Evolutionary conservation across 176 grass and related monocot genomes (phyloP).

Genomic region (Zea mays): Zm-B73-REFERENCE-NAM-5.0 NC_050099.1:175642001-175642500

Average conservation of each 20-base stretch:
- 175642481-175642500: too few relatives aligned
- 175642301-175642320: slow-evolving; percentile 47
- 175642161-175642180: too few relatives aligned
- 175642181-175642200: too few relatives aligned
- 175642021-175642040: neutral
- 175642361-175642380: slow-evolving; percentile 63
- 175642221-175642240: too few relatives aligned
- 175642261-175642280: slow-evolving; percentile 45
- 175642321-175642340: slow-evolving; percentile 55
- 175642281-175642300: slow-evolving; percentile 48
- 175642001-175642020: too few relatives aligned
- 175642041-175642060: neutral
- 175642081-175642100: slow-evolving; percentile 10
- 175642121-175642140: neutral
- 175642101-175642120: neutral
- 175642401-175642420: slow-evolving; percentile 63
- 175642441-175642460: slow-evolving; percentile 57
- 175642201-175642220: too few relatives aligned
- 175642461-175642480: slow-evolving; percentile 42
- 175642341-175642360: slow-evolving; percentile 63
- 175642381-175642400: slow-evolving; percentile 65
- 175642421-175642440: slow-evolving; percentile 55
- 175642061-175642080: neutral
- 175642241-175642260: too few relatives aligned
- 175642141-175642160: neutral